phyloP scores from a whole-genome alignment of 139 green algal genomes.

The Volvox reticuliferus region DNA sequence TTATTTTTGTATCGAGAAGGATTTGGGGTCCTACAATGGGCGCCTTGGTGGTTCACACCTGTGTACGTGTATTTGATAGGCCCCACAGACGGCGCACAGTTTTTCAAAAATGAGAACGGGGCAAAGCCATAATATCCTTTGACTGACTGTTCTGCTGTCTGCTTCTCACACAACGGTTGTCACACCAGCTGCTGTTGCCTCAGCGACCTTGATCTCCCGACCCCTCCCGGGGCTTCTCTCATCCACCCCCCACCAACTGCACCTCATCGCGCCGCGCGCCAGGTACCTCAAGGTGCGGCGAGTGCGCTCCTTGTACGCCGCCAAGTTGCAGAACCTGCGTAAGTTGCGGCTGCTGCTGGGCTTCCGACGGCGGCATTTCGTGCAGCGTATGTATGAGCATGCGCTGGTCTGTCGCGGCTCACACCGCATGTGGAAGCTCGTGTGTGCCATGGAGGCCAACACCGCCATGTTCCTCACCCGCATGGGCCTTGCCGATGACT shows the following conservation, averaged over 20 bases:
- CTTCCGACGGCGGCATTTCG: constrained; percentile 38
- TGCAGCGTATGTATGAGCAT: constrained; percentile 58
- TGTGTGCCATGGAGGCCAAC: constrained; percentile 58
- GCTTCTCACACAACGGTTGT: too few species aligned
- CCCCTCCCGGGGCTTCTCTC: neutral
- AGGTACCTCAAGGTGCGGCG: constrained; percentile 60
- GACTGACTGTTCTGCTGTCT: too few species aligned
- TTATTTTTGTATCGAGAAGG: too few species aligned
- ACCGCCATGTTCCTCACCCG: constrained; percentile 41
- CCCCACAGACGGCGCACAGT: too few species aligned
- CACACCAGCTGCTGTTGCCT: too few species aligned
- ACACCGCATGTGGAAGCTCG: constrained; percentile 60
- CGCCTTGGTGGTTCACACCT: neutral
- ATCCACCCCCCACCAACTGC: neutral
- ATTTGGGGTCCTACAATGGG: neutral
- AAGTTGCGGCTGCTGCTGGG: constrained; percentile 63
- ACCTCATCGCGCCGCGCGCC: neutral
- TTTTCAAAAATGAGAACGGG: too few species aligned
- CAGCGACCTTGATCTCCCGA: too few species aligned
- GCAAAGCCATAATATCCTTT: too few species aligned
- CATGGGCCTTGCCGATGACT: constrained; percentile 54
- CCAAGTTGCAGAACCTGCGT: constrained; percentile 58
- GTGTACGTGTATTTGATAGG: too few species aligned
- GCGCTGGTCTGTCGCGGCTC: constrained; percentile 24
- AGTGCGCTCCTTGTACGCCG: constrained; percentile 39